Evolutionary conservation across 768 basidiomycete genomes (phyloP), one percentile per base, ranked within the genome.

Genomic region (Pisolithus microcarpus): DNA sequence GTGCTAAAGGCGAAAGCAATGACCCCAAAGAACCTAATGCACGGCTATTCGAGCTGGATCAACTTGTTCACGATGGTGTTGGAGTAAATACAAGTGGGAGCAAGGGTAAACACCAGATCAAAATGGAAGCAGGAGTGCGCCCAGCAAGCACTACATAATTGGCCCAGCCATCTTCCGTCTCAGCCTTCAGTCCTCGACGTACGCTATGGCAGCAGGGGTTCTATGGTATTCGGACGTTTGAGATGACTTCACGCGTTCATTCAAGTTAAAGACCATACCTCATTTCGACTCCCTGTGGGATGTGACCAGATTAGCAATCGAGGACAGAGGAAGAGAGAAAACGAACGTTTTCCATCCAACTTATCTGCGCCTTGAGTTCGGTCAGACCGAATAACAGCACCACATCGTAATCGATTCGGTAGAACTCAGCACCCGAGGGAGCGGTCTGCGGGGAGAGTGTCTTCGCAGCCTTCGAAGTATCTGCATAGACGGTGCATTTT

Each of bases 11-110:
- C 0, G 38, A 50, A 2, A 26, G 26, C 10, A 18, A 16, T 23
- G 45, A 49, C n/a, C n/a, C n/a, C n/a, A n/a, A n/a, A n/a, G n/a
- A n/a, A n/a, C 3, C 67, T 16, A 56, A 60, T 5, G 56, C 56
- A 1, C 59, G 59, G 30, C 61, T 92, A 37, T 86, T 94, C 64
- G 72, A 77, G 0, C 67, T 78, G 1, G 82, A 86, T 38, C 82
- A 84, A 70, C 75, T 94, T 48, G 82, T 87, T 70, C 70, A 67
- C 15, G 76, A 84, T 60, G 67, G 77, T 10, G 13, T 34, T 34
- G 34, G 11, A 15, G 13, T 15, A 5, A 5, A 4, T 34, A 5
- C 11, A 34, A 34, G 34, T 15, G 34, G 11, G 34, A 5, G 13
- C 3, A 34, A 31, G 30, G 34, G 13, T 3, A 23, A 34, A 34